A percentile compares a stretch with the other conserved stretches of the same genome.
Evolutionary conservation across 768 basidiomycete species (phyloP).

Genomic region (Serendipita sp.): DNA sequence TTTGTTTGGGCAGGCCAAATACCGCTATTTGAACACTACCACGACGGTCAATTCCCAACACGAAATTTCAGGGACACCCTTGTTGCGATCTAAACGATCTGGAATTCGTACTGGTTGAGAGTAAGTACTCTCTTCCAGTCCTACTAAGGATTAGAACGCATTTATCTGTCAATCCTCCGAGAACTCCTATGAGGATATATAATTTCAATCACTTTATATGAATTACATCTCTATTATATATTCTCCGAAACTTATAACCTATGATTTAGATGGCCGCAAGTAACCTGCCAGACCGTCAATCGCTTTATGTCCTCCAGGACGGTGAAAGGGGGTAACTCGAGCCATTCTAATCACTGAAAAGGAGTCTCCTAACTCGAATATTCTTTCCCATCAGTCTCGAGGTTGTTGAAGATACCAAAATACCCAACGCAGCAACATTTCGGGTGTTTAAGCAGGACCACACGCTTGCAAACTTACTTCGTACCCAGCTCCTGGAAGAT

Average conservation of each 20-base stretch:
- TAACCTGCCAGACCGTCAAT: conserved; percentile 87
- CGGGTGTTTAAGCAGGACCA: conserved; percentile 95
- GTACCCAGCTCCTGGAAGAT: conserved; percentile 85
- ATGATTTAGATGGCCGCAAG: not conserved
- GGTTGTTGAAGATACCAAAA: conserved; percentile 88
- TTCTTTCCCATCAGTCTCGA: conserved; percentile 43
- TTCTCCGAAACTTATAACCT: not conserved
- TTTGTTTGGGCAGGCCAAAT: conserved; percentile 2
- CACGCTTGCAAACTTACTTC: conserved; percentile 90
- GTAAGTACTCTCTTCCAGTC: not conserved
- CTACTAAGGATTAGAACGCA: conserved; percentile 21
- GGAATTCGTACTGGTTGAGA: not conserved
- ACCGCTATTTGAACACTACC: not conserved
- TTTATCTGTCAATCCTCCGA: conserved; percentile 44
- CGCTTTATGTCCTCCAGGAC: conserved; percentile 81
- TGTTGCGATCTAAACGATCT: too few species aligned
- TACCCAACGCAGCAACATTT: conserved; percentile 92
- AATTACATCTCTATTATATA: not conserved
- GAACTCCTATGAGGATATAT: conserved; percentile 11
- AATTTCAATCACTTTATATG: conserved; percentile 5
- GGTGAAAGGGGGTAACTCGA: conserved; percentile 78
- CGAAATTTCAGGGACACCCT: not conserved
- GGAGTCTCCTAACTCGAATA: conserved; percentile 8
- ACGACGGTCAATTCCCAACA: not conserved
- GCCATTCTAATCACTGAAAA: not conserved